A percentile compares a stretch with the other conserved stretches of the same genome.
Evolutionary conservation across 176 grass and related monocot species (phyloP).

Genomic region (Thinopyrum elongatum): DNA sequence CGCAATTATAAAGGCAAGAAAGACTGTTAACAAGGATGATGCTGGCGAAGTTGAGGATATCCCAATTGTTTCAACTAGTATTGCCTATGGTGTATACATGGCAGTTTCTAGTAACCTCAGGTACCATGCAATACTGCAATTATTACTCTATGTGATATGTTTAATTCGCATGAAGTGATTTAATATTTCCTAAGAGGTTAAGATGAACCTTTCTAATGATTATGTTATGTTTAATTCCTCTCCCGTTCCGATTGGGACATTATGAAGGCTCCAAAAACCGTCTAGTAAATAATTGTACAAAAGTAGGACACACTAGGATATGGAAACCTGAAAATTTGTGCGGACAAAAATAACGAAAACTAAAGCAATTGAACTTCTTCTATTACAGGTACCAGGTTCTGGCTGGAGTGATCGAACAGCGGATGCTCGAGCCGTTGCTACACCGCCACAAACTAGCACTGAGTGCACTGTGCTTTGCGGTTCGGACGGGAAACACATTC

Average conservation of each 20-base stretch:
- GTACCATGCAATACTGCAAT: constrained; percentile 35
- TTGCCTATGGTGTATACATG: constrained; percentile 98
- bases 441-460: constrained; percentile 68
- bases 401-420: constrained; percentile 93
- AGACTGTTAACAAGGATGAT: constrained; percentile 60
- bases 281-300: not conserved
- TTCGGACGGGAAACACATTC: constrained; percentile 95
- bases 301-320: not conserved
- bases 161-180: constrained; percentile 10
- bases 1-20: constrained; percentile 84
- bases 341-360: not conserved
- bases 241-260: not conserved
- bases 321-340: not conserved
- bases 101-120: constrained; percentile 96
- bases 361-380: not conserved
- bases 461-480: constrained; percentile 85
- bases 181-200: constrained; percentile 1
- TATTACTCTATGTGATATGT: not conserved
- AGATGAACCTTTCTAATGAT: constrained; percentile 3
- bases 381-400: constrained; percentile 83
- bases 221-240: not conserved
- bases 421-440: constrained; percentile 83
- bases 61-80: constrained; percentile 72
- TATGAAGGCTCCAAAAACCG: not conserved
- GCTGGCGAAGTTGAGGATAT: constrained; percentile 68